Conservation (phyloP, 805 yeast species). For the Barnettozyma wickerhamii region DNA sequence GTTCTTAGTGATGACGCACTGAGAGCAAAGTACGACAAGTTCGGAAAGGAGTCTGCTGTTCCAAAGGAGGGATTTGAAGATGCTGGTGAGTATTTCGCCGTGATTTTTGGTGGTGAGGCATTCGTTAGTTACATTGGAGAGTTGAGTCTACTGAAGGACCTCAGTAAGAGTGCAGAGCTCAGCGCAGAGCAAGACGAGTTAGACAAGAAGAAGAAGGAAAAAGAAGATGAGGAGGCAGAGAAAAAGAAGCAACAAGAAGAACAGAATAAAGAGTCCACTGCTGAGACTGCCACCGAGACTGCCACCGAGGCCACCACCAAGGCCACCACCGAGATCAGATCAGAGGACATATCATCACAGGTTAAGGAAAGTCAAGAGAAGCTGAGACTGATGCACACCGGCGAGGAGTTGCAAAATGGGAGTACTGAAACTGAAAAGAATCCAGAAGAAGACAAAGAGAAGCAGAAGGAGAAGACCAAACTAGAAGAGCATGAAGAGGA, state of each 20-base stretch:
- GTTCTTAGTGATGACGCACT: constrained; percentile 63
- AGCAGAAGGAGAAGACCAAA: constrained; percentile 39
- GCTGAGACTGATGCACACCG: no score
- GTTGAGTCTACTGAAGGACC: constrained; percentile 68
- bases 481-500: constrained; percentile 72
- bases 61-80: constrained; percentile 71
- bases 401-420: no score
- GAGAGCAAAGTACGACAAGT: constrained; percentile 67
- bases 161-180: constrained; percentile 57
- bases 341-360: neutral
- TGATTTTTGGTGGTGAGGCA: constrained; percentile 87
- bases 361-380: constrained; percentile 6
- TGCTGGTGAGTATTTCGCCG: constrained; percentile 65
- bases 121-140: constrained; percentile 88
- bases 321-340: neutral
- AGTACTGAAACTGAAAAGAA: neutral
- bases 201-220: constrained; percentile 35
- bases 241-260: constrained; percentile 10
- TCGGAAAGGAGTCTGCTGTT: constrained; percentile 68
- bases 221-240: constrained; percentile 21
- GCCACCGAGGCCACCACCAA: neutral
- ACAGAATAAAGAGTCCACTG: neutral
- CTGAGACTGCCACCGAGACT: neutral
- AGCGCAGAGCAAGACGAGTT: constrained; percentile 44
- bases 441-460: constrained; percentile 12